Evolutionary conservation across 805 yeast genomes (phyloP).

Genomic region (Kazachstania bromeliacearum): DNA sequence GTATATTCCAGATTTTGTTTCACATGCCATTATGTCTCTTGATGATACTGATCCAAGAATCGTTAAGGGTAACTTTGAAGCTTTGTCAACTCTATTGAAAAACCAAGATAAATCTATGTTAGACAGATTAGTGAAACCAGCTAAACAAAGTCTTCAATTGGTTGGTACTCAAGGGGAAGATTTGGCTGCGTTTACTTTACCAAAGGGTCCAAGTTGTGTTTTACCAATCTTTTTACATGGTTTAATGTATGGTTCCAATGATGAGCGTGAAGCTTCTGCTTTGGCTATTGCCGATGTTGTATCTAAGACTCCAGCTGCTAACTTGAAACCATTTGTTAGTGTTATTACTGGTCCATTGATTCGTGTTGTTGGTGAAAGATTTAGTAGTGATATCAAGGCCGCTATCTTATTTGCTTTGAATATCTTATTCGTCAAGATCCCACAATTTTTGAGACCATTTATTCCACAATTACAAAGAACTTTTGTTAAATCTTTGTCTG

Average conservation of each 20-base stretch:
- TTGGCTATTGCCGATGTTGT: slow-evolving; percentile 81
- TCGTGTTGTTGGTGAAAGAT: slow-evolving; percentile 96
- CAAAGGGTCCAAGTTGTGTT: slow-evolving; percentile 80
- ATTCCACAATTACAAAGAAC: slow-evolving; percentile 97
- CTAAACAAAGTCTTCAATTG: slow-evolving; percentile 58
- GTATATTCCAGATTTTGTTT: slow-evolving; percentile 67
- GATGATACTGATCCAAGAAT: slow-evolving; percentile 59
- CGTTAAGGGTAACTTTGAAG: slow-evolving; percentile 54
- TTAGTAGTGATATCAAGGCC: slow-evolving; percentile 81
- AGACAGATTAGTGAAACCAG: slow-evolving; percentile 72
- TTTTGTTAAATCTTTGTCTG: slow-evolving; percentile 83
- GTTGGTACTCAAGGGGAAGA: slow-evolving; percentile 58
- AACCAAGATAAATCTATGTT: slow-evolving; percentile 66
- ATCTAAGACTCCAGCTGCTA: slow-evolving; percentile 73
- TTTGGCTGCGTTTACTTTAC: slow-evolving; percentile 57
- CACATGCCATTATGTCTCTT: slow-evolving; percentile 58
- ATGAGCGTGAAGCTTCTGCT: slow-evolving; percentile 79
- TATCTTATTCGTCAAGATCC: slow-evolving; percentile 68
- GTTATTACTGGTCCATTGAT: slow-evolving; percentile 94
- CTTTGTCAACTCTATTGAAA: slow-evolving; percentile 58
- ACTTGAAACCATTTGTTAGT: slow-evolving; percentile 81
- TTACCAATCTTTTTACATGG: slow-evolving; percentile 92
- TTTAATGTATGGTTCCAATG: slow-evolving; percentile 82
- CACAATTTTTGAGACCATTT: slow-evolving; percentile 87
- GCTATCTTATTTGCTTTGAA: slow-evolving; percentile 86